phyloP scores from a whole-genome alignment of 2,329 filamentous ascomycete genomes.

The Talaromyces sp. region DNA sequence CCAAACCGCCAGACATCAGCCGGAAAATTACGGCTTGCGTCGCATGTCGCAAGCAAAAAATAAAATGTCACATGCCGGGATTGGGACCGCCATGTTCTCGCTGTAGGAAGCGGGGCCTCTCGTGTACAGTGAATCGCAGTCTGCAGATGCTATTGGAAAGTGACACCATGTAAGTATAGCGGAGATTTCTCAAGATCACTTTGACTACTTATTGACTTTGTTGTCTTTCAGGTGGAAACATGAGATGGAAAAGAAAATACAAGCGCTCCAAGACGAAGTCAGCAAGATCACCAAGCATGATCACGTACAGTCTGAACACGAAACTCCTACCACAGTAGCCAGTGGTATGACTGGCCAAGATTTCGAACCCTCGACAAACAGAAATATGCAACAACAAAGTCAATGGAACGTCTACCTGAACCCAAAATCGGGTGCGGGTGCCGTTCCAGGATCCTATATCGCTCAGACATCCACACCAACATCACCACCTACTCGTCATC shows the following conservation, averaged over 20 bases:
- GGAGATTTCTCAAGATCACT: too few species aligned
- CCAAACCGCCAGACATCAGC: conserved; percentile 33
- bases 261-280: neutral
- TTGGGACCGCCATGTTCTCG: conserved; percentile 38
- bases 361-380: too few species aligned
- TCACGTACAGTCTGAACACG: neutral
- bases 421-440: neutral
- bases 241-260: conserved; percentile 28
- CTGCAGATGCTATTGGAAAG: conserved; percentile 43
- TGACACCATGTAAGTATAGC: conserved; percentile 30
- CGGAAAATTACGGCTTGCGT: conserved; percentile 31
- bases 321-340: neutral
- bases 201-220: neutral
- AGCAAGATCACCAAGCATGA: neutral
- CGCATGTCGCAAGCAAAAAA: conserved; percentile 29
- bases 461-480: neutral
- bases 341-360: neutral
- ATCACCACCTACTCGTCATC: conserved; percentile 25
- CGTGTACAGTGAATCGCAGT: conserved; percentile 42
- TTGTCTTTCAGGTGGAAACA: conserved; percentile 38
- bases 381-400: neutral
- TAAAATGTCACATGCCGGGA: conserved; percentile 43
- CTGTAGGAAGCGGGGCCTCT: conserved; percentile 39
- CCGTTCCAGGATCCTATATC: neutral
- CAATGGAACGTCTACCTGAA: neutral